Conservation (phyloP, 257 asterid genomes). For the Oldenlandia corymbosa region DNA sequence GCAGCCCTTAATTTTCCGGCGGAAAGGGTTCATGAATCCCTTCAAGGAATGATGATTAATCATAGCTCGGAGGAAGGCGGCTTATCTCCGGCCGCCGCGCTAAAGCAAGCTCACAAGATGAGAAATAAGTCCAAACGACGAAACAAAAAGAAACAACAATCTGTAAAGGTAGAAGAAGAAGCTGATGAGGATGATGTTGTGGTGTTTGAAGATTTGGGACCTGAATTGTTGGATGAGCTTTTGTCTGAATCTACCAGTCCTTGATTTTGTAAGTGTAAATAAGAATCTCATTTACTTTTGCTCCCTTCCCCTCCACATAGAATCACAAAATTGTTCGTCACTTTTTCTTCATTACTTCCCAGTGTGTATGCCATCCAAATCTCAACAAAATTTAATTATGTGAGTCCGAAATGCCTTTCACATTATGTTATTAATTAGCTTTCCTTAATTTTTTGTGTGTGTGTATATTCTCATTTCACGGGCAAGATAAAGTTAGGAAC, state of each 20-base stretch:
- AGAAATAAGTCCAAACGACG: slow-evolving; percentile 15
- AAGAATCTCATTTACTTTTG: no score
- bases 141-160: background rate
- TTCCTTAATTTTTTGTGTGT: no score
- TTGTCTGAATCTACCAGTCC: slow-evolving; percentile 16
- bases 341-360: no score
- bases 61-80: slow-evolving; percentile 23
- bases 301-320: no score
- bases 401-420: no score
- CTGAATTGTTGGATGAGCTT: slow-evolving; percentile 31
- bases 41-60: slow-evolving; percentile 12
- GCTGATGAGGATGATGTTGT: slow-evolving; percentile 15
- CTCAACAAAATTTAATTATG: no score
- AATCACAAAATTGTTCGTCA: no score
- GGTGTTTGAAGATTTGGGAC: slow-evolving; percentile 38
- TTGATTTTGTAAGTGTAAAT: slow-evolving; percentile 8
- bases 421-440: no score
- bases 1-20: slow-evolving; percentile 29
- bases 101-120: slow-evolving; percentile 27
- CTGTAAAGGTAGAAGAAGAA: background rate
- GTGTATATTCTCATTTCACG: no score
- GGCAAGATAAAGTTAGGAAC: no score
- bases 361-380: no score
- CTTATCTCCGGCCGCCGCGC: slow-evolving; percentile 32
- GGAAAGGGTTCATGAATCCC: slow-evolving; percentile 24